Base-by-base conservation (phyloP, 225 moss, liverwort and hornwort species). In the Climacium dendroides region DNA sequence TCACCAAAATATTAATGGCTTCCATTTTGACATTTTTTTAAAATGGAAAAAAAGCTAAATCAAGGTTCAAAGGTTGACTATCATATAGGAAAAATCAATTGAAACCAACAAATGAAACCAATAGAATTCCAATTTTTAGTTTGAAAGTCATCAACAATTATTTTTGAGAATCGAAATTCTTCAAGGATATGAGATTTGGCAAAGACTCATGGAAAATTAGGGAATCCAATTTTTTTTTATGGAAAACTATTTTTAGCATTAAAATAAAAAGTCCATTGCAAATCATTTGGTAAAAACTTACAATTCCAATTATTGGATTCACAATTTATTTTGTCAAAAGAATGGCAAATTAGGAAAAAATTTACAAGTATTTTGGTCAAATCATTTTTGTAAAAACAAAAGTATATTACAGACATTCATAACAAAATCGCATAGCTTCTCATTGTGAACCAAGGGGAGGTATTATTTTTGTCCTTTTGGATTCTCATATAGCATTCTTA, bases 371-470 rank as follows among this genome's bases (percentile, higher is more conserved):
- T 45, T 72, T 45, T 45, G 2, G 10, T 72, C 29, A 29, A 17
- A 0, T 16, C 16, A 41, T 8, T 28, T 43, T 26, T 26, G 5
- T 39, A 7, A 39, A 67, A 43, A 43, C 2, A 43, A 41, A 26
- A 26, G 15, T 15, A 5, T 1, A 43, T 43, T 9, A 3, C 15
- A 43, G 9, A 26, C 8, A 26, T 2, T 9, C 3, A 26, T 41
- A 43, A 5, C 15, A 43, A 71, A 72, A 28, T 72, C 0, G 0
- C 28, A 45, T 45, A 72, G 28, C 45, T 72, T 45, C 2, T 28
- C 5, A 72, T 4, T 28, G 1, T 45, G 1, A 45, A 26, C 2
- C 3, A 0, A 3, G 6, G 6, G 10, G 1, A 2, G 1, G 1
- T n/a, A 72, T 45, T 45, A 72, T 17, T 28, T 10, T 72, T 43